Evolutionary conservation across 257 asterid species (phyloP).

Genomic region (Jaltomata sinuosa): DNA sequence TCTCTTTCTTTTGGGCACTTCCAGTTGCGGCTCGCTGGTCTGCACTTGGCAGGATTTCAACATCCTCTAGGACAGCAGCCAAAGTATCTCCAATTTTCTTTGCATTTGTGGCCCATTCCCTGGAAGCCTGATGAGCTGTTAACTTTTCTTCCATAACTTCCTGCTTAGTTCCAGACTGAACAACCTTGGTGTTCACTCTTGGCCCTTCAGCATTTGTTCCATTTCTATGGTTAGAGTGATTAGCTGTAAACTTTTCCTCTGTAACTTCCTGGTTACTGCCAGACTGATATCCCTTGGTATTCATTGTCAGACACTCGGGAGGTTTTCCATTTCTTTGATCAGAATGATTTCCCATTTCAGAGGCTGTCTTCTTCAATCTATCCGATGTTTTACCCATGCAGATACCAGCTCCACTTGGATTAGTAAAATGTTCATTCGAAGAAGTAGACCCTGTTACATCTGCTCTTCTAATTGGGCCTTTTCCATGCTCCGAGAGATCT

Average conservation of each 20-base stretch:
- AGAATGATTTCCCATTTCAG: conserved; percentile 17
- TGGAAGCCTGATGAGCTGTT: conserved; percentile 16
- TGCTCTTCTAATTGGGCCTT: background rate
- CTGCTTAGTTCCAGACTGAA: conserved; percentile 23
- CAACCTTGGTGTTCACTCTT: conserved; percentile 4
- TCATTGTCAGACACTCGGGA: conserved; percentile 8
- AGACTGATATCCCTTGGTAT: conserved; percentile 13
- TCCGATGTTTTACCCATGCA: conserved; percentile 13
- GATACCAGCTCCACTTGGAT: conserved; percentile 20
- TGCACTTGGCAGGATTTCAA: conserved; percentile 14
- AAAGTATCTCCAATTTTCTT: conserved; percentile 33
- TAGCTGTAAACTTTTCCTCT: conserved; percentile 17
- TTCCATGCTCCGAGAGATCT: conserved; percentile 21
- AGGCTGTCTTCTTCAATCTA: conserved; percentile 16
- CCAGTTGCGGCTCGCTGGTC: conserved; percentile 24
- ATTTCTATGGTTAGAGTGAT: conserved; percentile 18
- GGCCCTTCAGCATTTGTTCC: conserved; percentile 13
- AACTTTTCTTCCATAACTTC: conserved; percentile 20
- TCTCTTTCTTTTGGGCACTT: conserved; percentile 26
- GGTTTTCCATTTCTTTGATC: conserved; percentile 7
- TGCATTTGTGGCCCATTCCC: conserved; percentile 29
- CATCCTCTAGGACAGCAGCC: conserved; percentile 24
- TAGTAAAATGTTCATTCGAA: conserved; percentile 15
- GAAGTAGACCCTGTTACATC: conserved; percentile 10
- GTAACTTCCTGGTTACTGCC: conserved; percentile 20